These are phyloP conservation scores for Fomitiporia mediterranea DNA, from an alignment of 1,284 basidiomycete genomes.

Conservation along the genomic window DNA sequence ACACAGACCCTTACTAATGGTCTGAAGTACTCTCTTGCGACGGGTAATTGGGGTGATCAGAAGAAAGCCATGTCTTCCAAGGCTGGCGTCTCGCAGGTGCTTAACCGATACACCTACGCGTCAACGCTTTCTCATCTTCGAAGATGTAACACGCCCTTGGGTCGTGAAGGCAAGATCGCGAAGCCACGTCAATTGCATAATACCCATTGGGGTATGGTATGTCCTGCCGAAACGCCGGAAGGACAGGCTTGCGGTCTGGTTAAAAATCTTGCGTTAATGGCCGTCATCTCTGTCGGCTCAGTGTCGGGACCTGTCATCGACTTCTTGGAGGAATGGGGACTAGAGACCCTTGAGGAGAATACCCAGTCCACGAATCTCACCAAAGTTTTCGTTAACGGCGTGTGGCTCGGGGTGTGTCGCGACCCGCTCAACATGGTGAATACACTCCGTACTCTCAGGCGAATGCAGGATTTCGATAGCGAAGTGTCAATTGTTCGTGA, in stretches of 20 bases:
- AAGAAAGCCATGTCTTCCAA: constrained; percentile 98
- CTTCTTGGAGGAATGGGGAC: constrained; percentile 97
- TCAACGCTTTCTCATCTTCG: constrained; percentile 98
- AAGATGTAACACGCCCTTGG: constrained; percentile 96
- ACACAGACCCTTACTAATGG: constrained; percentile 98
- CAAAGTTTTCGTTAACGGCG: constrained; percentile 99
- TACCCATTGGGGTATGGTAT: constrained; percentile 99
- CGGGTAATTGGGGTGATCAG: constrained; percentile 99
- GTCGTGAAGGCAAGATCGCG: constrained; percentile 98
- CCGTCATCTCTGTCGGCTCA: constrained; percentile 97
- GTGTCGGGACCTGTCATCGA: constrained; percentile 96
- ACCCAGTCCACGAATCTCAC: constrained; percentile 81
- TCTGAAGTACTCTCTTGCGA: constrained; percentile 96
- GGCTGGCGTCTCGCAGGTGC: constrained; percentile 97
- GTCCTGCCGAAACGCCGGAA: constrained; percentile 98
- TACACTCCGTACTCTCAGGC: constrained; percentile 87
- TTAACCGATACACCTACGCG: constrained; percentile 98
- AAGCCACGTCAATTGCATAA: constrained; percentile 99
- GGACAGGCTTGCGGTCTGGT: constrained; percentile 99
- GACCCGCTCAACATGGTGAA: constrained; percentile 90
- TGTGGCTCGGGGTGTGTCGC: constrained; percentile 99
- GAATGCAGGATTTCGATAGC: constrained; percentile 93
- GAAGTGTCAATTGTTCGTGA: constrained; percentile 98
- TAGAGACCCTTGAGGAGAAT: constrained; percentile 90
- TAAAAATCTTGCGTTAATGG: constrained; percentile 97